A percentile compares a stretch with the other conserved stretches of the same genome.
These are phyloP conservation scores for carrot (Daucus carota) DNA, from an alignment of 129 eudicot genomes.

Conservation along the genomic window DNA sequence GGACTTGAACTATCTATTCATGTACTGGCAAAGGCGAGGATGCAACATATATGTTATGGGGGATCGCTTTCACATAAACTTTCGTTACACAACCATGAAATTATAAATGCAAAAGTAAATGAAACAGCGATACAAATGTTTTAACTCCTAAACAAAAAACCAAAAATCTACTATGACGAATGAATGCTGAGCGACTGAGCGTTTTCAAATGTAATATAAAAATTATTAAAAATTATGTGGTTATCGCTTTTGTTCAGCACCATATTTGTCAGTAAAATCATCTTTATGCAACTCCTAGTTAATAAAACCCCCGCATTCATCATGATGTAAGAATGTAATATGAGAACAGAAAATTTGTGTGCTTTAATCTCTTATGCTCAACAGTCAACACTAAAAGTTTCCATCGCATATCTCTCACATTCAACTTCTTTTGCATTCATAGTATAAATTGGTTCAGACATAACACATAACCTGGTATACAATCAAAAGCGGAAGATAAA, in stretches of 20 bases:
- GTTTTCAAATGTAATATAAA: background rate
- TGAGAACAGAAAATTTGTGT: background rate
- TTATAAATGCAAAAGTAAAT: background rate
- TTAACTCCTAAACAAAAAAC: background rate
- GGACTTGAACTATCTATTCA: constrained; percentile 70
- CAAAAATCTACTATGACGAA: background rate
- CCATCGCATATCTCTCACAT: background rate
- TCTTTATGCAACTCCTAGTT: background rate
- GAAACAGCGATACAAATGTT: no score
- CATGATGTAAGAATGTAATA: background rate
- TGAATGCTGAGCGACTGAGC: no score
- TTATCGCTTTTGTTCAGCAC: background rate
- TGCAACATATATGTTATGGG: background rate
- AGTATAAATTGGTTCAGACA: background rate
- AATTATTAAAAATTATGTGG: background rate
- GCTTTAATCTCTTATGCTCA: background rate
- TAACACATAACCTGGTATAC: background rate
- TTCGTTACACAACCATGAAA: no score
- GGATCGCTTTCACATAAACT: background rate
- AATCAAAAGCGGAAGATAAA: background rate
- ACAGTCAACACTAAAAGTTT: background rate
- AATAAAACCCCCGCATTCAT: no score
- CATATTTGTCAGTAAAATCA: background rate
- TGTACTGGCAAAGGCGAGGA: constrained; percentile 3
- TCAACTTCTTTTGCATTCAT: background rate